Base-by-base conservation (phyloP, 169 alveolate species). In the Perkinsus olseni region DNA sequence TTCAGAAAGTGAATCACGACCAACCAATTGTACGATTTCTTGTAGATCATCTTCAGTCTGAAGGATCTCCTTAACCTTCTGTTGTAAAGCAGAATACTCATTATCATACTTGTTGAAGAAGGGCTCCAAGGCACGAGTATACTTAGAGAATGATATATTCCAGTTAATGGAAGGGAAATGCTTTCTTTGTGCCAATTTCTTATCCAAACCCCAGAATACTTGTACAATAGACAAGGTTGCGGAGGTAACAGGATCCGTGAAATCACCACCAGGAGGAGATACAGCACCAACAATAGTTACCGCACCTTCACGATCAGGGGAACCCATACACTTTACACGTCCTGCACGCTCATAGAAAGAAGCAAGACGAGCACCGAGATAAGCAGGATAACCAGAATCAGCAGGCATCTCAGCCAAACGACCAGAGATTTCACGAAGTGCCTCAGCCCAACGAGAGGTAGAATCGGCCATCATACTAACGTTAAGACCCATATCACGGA, bases 381-480 rank as follows among this genome's bases (percentile, higher is more conserved):
- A 98, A 36, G 99, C 99, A 21, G 99, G 99, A 96, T 98, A 99
- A 74, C 99, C 99, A 37, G 99, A 96, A 96, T 99, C 99, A 39
- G 99, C 99, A 21, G n/a, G 99, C 99, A 99, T 99, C 97, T 99
- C 99, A 10, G 99, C 99, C 91, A 99, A 97, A 51, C 99, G 97
- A 0, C n/a, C 99, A 28, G 99, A 98, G 92, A 99, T 99, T 96
- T 99, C 99, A 95, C 99, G 97, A 92, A 99, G 97, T 38, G 99
- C n/a, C 96, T 99, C 99, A 40, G 99, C 99, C 99, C 99, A 99
- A 94, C 99, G 98, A 51, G 99, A 98, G 48, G 99, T 99, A 62
- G 99, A n/a, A 96, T 99, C 99, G 48, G 99, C 99, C 99, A 99
- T 99, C 99, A 99, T 98, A 92, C 99, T 96, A 21, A 99, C 99